Base-by-base conservation (phyloP, 2,329 filamentous ascomycete species). In the Tympanopsis confertula region DNA sequence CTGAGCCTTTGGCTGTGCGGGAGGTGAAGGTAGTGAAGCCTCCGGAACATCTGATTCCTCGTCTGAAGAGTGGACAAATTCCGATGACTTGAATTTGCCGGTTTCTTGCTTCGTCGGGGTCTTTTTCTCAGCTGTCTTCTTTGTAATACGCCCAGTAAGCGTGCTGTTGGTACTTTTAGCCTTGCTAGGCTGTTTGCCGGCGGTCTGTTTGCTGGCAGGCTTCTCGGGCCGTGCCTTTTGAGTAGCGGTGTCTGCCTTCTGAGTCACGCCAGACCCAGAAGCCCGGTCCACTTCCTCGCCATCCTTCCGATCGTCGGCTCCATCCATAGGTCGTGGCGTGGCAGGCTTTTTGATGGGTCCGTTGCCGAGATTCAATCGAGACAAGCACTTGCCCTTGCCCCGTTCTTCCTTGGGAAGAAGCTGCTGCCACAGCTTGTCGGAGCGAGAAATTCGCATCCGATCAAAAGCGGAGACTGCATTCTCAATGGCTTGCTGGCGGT, bases 401-500 rank as follows among this genome's bases (percentile, higher is more conserved):
- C 75, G 66, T 47, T 80, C 74, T 36, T 72, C 65, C 47, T 66
- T 66, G 5, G 72, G 72, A 39, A 80, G 61, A 41, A 81, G 58
- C 45, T 62, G 62, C 55, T 81, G 74, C 75, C 76, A 81, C 15
- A 74, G 56, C 48, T 69, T 69, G 48, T 80, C 75, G 26, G 69
- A 64, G 44, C 71, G 71, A 5, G 69, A 66, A 14, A 80, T 57
- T 19, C 76, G 64, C 55, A 72, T 63, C 38, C 76, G 66, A 53
- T 81, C 76, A 51, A 74, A 80, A 32, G 75, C 73, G 38, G 68
- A 69, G 47, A 79, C 69, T 38, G 75, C 74, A 54, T 71, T 71
- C 44, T 78, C 69, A 47, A 80, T 72, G 19, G 74, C 76, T 38
- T 66, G 58, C 43, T 77, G 62, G 14, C 75, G 65, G 40, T 78